Conservation (phyloP, 2,329 filamentous ascomycete species). For the Phyllosticta citrichinensis region DNA sequence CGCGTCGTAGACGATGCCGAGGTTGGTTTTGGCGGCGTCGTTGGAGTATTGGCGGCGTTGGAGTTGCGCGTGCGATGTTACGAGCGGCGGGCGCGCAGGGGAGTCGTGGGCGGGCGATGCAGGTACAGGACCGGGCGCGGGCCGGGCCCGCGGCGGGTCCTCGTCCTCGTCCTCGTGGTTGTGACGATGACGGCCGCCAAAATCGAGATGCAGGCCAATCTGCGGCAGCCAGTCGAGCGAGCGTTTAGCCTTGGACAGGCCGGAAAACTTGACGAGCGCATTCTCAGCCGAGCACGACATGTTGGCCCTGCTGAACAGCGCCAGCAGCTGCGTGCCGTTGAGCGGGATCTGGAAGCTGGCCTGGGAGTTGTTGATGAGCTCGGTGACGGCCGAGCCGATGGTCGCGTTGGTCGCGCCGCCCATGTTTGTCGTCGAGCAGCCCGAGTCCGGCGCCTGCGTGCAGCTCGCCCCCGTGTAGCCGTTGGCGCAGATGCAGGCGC, state of each 20-base stretch:
- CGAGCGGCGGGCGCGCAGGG: not conserved
- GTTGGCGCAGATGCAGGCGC: conserved; percentile 80
- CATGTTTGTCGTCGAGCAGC: conserved; percentile 45
- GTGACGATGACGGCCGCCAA: not conserved
- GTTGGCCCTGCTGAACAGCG: conserved; percentile 63
- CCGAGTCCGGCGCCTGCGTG: conserved; percentile 37
- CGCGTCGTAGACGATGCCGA: conserved; percentile 22
- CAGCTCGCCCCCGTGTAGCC: conserved; percentile 66
- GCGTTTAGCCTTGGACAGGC: conserved; percentile 17
- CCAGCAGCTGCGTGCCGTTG: conserved; percentile 57
- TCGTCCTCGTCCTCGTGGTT: not conserved
- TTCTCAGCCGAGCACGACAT: conserved; percentile 81
- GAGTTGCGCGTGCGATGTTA: not conserved
- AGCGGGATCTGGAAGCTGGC: conserved; percentile 68
- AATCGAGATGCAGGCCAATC: not conserved
- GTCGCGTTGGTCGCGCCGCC: conserved; percentile 50
- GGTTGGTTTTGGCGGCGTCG: conserved; percentile 20
- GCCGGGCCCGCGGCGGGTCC: not conserved
- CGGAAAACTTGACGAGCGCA: conserved; percentile 75
- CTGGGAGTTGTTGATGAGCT: conserved; percentile 56
- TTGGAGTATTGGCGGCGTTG: not conserved
- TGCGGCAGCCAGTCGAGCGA: conserved; percentile 1
- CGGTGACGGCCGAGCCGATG: conserved; percentile 67
- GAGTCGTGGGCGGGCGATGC: not conserved
- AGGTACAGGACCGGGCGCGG: not conserved